Base-by-base conservation (phyloP, 768 basidiomycete species). In the Kwoniella dendrophila region DNA sequence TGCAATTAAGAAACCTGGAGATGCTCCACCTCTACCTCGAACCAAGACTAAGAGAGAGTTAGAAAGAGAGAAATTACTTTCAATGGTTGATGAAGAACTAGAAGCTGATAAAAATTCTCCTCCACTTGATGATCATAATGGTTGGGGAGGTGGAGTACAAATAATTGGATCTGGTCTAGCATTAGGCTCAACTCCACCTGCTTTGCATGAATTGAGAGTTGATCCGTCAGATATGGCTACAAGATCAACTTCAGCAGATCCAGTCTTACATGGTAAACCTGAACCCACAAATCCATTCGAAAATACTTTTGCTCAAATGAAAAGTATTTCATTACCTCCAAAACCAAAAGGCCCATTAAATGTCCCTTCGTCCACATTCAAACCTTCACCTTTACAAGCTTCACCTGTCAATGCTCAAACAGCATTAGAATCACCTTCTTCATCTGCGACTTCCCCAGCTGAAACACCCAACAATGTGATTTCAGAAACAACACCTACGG, bases 61-160 rank as follows among this genome's bases (percentile, higher is more conserved):
- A 36, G 75, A 76, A 59, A 36, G 77, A 20, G 75, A 78, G 49
- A 61, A 67, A 53, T 51, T 78, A 33, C 74, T 78, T 62, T 64
- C 61, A 16, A 54, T 71, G 58, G 63, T 78, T 6, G 77, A 77
- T 33, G 75, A 75, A 51, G 74, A 78, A 47, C 55, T 76, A n/a
- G 72, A 74, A 51, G 67, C 56, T 30, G 69, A 73, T 33, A 56
- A 66, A 18, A 49, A 55, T 36, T 44, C 47, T 50, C 49, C 49
- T 0, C 47, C 52, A 3, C 24, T 61, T 24, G 57, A 63, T 16
- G 40, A 47, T 8, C 24, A 33, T 24, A 58, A 51, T 26, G 60
- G 68, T 2, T 67, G 57, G 63, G 60, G 62, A 48, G 64, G 63
- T n/a, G 68, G 68, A 12, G 72, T 78, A 4, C 73, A 71, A 62